Evolutionary conservation across 495 filamentous ascomycete species (phyloP).

Genomic region (Podospora comata): DNA sequence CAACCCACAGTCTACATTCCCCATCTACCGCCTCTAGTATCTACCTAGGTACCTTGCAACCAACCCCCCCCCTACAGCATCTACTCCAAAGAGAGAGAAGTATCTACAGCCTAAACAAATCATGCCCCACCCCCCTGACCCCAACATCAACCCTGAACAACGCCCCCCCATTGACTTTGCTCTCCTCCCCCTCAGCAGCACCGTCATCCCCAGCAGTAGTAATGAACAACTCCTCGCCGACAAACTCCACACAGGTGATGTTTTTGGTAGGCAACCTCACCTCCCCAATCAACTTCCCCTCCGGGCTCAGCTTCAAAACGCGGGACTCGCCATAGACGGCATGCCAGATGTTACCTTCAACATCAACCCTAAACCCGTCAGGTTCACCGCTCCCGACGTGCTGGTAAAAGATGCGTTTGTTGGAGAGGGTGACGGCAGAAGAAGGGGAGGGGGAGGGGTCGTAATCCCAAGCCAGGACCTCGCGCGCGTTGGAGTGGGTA

Average conservation of each 20-base stretch:
- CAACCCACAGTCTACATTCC: no score
- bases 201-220: constrained; percentile 64
- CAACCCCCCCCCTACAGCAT: no score
- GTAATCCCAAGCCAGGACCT: constrained; percentile 75
- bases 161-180: constrained; percentile 60
- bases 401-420: constrained; percentile 65
- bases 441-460: constrained; percentile 55
- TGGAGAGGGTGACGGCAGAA: constrained; percentile 57
- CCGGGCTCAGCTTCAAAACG: constrained; percentile 63
- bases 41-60: no score
- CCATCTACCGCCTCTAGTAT: no score
- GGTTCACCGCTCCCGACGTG: constrained; percentile 61
- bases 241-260: constrained; percentile 70
- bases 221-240: constrained; percentile 70
- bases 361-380: constrained; percentile 73
- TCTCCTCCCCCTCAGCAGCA: constrained; percentile 52
- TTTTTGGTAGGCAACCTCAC: constrained; percentile 64
- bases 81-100: neutral
- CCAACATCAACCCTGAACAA: constrained; percentile 69
- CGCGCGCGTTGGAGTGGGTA: constrained; percentile 69
- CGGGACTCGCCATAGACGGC: constrained; percentile 70
- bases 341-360: constrained; percentile 70
- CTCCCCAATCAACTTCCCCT: constrained; percentile 63
- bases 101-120: constrained; percentile 50
- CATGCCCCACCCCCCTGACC: constrained; percentile 54